Evolutionary conservation across 108 stramenopile species (phyloP).

Genomic region (Cyclotella baltica): DNA sequence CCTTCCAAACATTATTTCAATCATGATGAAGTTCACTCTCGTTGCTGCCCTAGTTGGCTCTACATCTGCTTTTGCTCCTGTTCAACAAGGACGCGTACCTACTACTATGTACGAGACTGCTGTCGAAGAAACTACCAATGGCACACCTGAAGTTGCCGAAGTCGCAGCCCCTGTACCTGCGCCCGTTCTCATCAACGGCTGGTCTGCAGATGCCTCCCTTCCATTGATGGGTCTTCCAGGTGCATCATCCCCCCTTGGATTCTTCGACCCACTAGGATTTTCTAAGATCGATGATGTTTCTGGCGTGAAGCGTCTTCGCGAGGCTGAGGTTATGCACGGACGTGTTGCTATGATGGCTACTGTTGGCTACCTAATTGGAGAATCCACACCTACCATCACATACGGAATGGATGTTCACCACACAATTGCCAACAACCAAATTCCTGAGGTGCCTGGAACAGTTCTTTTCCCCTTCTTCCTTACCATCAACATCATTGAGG

Average conservation of each 20-base stretch:
- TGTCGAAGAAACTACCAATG: too few species aligned
- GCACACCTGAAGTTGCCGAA: too few species aligned
- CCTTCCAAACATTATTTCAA: too few species aligned
- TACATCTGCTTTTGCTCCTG: too few species aligned
- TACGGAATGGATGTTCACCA: slow-evolving; percentile 58
- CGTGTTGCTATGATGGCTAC: slow-evolving; percentile 79
- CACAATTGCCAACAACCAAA: slow-evolving; percentile 74
- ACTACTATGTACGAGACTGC: too few species aligned
- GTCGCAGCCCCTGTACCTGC: too few species aligned
- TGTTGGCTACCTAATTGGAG: slow-evolving; percentile 56
- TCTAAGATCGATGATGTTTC: slow-evolving; percentile 38
- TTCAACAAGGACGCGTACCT: too few species aligned
- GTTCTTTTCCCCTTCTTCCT: slow-evolving; percentile 63
- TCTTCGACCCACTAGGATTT: slow-evolving; percentile 10
- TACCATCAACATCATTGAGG: slow-evolving; percentile 20
- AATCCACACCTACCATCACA: slow-evolving; percentile 63
- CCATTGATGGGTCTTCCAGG: neutral
- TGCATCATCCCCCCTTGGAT: neutral
- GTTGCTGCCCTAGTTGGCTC: too few species aligned
- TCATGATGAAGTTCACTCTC: too few species aligned
- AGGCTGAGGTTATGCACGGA: slow-evolving; percentile 70
- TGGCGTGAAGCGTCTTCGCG: slow-evolving; percentile 21
- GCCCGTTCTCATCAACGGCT: too few species aligned
- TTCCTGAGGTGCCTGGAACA: slow-evolving; percentile 61
- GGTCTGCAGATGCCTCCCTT: too few species aligned